A percentile compares a stretch with the other conserved stretches of the same genome.
These are phyloP conservation scores for Lunasporangiospora selenospora DNA, from an alignment of 192 early-diverging fungal genomes.

Conservation along the genomic window DNA sequence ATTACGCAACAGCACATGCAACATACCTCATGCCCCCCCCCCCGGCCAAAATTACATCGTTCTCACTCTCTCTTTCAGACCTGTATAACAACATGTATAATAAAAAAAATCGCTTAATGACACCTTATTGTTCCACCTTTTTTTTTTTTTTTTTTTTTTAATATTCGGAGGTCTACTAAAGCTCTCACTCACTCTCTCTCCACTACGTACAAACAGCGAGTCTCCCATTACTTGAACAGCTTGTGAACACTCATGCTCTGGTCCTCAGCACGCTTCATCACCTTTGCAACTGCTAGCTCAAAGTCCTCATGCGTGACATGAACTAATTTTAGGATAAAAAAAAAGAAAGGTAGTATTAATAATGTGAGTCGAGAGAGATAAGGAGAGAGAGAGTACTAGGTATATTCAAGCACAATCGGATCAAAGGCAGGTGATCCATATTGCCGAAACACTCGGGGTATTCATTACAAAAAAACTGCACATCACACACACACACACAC, in stretches of 20 bases:
- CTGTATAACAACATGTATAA: too few species aligned
- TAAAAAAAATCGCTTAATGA: too few species aligned
- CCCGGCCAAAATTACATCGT: too few species aligned
- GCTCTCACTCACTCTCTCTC: too few species aligned
- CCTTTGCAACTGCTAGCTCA: conserved; percentile 99
- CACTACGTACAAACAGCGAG: not conserved
- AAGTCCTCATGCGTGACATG: conserved; percentile 99
- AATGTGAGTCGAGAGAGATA: not conserved
- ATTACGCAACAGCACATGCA: too few species aligned
- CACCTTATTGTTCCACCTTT: not conserved
- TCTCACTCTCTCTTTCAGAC: too few species aligned
- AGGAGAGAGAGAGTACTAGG: too few species aligned
- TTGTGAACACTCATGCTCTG: conserved; percentile 97
- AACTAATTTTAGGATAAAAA: conserved; percentile 62
- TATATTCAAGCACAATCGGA: too few species aligned
- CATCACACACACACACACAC: too few species aligned
- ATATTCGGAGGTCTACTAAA: not conserved
- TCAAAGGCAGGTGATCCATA: too few species aligned
- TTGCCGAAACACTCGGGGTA: not conserved
- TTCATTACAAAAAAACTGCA: not conserved
- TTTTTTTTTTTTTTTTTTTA: not conserved
- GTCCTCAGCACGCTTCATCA: conserved; percentile 98
- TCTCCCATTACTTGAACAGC: conserved; percentile 87
- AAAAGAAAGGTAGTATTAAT: not conserved
- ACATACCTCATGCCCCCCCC: too few species aligned